Conservation (phyloP, 306 rosid species). For the Trichosanthes truncata region DNA sequence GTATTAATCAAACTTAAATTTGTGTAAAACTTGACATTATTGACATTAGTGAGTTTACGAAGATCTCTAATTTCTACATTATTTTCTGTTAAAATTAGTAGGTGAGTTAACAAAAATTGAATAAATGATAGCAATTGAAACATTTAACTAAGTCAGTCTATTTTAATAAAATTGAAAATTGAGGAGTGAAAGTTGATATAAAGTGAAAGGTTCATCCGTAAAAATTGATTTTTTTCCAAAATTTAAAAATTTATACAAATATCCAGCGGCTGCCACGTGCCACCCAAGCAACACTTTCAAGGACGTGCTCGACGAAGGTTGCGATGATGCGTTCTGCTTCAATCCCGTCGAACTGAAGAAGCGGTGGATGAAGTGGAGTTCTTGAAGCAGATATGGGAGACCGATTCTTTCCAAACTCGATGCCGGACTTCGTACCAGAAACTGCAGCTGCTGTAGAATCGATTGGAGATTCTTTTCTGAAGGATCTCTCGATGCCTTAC, state of each 20-base stretch:
- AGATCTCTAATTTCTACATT: too few relatives aligned
- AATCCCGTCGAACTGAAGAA: not conserved
- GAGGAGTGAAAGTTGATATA: too few relatives aligned
- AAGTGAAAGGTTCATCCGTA: too few relatives aligned
- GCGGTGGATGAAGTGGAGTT: not conserved
- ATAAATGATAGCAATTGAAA: too few relatives aligned
- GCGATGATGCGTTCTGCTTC: not conserved
- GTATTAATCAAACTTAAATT: too few relatives aligned
- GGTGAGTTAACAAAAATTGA: too few relatives aligned
- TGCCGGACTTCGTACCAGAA: constrained; percentile 57
- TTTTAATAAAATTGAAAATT: too few relatives aligned
- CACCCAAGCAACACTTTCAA: not conserved
- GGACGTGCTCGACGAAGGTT: not conserved
- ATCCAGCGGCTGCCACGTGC: not conserved
- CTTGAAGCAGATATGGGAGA: constrained; percentile 33
- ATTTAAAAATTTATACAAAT: not conserved
- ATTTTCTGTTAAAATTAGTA: too few relatives aligned
- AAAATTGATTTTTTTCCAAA: too few relatives aligned
- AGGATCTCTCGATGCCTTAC: constrained; percentile 55
- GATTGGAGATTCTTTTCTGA: constrained; percentile 30
- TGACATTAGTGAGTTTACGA: too few relatives aligned
- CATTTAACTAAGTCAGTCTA: too few relatives aligned
- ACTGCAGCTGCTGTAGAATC: constrained; percentile 26
- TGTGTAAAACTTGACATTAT: too few relatives aligned
- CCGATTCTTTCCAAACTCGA: constrained; percentile 47